Evolutionary conservation across 1,284 basidiomycete genomes (phyloP).

Genomic region (Pisolithus thermaeus): DNA sequence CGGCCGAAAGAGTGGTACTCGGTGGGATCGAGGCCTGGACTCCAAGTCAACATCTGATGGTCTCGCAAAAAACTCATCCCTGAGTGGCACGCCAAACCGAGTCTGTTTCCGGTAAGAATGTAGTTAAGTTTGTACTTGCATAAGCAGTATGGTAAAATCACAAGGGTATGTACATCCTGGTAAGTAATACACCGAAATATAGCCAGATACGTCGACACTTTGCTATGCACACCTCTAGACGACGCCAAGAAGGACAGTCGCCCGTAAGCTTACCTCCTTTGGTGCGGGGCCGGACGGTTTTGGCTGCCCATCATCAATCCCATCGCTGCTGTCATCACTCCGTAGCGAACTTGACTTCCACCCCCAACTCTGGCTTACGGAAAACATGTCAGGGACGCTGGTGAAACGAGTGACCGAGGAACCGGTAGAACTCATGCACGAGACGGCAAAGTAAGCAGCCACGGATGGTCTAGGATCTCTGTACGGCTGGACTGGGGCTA

Average conservation of each 20-base stretch:
- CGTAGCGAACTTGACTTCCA: constrained; percentile 70
- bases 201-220: not conserved
- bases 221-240: constrained; percentile 36
- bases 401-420: constrained; percentile 79
- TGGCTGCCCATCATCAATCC: constrained; percentile 39
- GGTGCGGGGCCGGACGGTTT: constrained; percentile 24
- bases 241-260: constrained; percentile 69
- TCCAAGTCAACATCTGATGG: too few species aligned
- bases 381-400: constrained; percentile 83
- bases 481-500: constrained; percentile 58
- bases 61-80: too few species aligned
- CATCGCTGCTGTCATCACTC: constrained; percentile 53
- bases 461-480: constrained; percentile 67
- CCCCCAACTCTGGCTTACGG: constrained; percentile 75
- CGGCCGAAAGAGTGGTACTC: too few species aligned
- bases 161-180: too few species aligned
- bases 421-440: constrained; percentile 77
- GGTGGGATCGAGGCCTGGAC: too few species aligned
- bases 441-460: constrained; percentile 78
- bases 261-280: constrained; percentile 59
- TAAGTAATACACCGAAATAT: not conserved
- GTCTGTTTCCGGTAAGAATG: too few species aligned
- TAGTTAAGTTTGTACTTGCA: too few species aligned
- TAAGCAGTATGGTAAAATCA: too few species aligned
- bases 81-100: too few species aligned